Evolutionary conservation across 1,284 basidiomycete genomes (phyloP).

Genomic region (Malassezia sp.): DNA sequence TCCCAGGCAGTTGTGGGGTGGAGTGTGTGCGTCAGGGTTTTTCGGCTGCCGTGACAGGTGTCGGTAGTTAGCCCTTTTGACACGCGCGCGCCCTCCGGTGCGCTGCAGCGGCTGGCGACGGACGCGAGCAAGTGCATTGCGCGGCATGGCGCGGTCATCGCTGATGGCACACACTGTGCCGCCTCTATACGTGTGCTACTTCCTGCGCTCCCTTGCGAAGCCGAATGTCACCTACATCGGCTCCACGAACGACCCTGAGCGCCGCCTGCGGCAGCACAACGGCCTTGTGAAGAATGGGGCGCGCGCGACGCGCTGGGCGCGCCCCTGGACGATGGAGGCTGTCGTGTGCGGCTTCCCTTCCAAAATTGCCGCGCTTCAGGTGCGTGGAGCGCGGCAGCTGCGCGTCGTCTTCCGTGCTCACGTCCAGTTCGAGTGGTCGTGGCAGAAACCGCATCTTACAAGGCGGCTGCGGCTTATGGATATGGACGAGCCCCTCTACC

Average conservation of each 20-base stretch:
- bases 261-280: slow-evolving; percentile 73
- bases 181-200: slow-evolving; percentile 75
- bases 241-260: slow-evolving; percentile 67
- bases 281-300: slow-evolving; percentile 67
- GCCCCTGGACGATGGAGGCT: slow-evolving; percentile 83
- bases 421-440: slow-evolving; percentile 87
- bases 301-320: slow-evolving; percentile 57
- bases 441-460: slow-evolving; percentile 60
- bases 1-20: too few relatives aligned
- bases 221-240: slow-evolving; percentile 58
- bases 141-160: slow-evolving; percentile 6
- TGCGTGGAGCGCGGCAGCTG: slow-evolving; percentile 1
- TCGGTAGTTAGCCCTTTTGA: too few relatives aligned
- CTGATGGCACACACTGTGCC: slow-evolving; percentile 49
- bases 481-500: slow-evolving; percentile 20
- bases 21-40: too few relatives aligned
- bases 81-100: too few relatives aligned
- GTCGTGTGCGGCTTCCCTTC: slow-evolving; percentile 79
- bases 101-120: too few relatives aligned
- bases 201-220: slow-evolving; percentile 53
- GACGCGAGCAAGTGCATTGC: neutral
- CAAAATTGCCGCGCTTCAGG: slow-evolving; percentile 60
- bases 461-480: slow-evolving; percentile 42
- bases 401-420: too few relatives aligned
- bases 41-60: too few relatives aligned